Evolutionary conservation across 345 rosid species (phyloP), one percentile per base, ranked within the genome.

Genomic region (Euphorbia tirucalli): DNA sequence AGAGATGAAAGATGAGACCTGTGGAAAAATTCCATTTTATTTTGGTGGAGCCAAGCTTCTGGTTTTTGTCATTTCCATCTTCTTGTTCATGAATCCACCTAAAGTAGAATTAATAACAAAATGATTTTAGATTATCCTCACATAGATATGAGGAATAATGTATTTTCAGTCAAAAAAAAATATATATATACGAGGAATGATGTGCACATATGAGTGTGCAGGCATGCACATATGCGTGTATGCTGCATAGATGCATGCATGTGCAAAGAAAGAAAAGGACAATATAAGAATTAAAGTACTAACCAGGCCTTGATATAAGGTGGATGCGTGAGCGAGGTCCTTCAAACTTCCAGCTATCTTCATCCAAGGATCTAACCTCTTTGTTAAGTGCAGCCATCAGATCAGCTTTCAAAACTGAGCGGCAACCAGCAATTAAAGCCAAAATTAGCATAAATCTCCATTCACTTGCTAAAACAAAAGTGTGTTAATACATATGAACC

Each of bases 261-360:
- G n/a, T n/a, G n/a, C n/a, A n/a, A n/a, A n/a, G n/a, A n/a, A n/a
- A n/a, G n/a, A 16, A 14, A 44, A 37, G 22, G 35, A 41, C 24
- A 60, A 28, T 60, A 7, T 11, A 24, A 11, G 71, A 50, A 50
- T 57, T 21, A 19, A 74, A 75, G 63, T 41, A 78, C 77, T 28
- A 79, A 92, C 97, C 93, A 79, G 90, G 82, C 75, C 79, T 90
- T 7, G 97, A 86, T 65, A 88, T 73, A 50, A 90, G 93, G 73
- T 88, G 79, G 72, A 95, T 90, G 61, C 91, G 88, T 11, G 97
- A 95, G 64, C 93, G 98, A 46, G 97, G 99, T 37, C 90, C 98
- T 59, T 90, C 89, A 57, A 92, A 92, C 87, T 80, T 92, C 99
- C 97, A 95, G 74, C 71, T 88, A 82, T 95, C 99, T 75, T 89